phyloP scores from a whole-genome alignment of 1,139 yeast species.

The Scheffersomyces illinoinensis region DNA sequence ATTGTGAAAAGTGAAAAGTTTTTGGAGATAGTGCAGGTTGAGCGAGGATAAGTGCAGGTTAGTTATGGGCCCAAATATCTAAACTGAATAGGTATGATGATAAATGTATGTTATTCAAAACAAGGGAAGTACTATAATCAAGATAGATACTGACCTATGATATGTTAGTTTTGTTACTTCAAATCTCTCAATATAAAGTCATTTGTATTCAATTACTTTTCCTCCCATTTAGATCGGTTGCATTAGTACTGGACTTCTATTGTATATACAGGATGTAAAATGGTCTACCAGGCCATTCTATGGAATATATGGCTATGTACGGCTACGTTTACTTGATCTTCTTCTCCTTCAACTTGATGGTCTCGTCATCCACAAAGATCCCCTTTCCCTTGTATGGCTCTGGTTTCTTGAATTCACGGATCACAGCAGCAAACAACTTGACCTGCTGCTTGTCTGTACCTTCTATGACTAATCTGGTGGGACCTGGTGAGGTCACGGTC shows the following conservation, averaged over 20 bases:
- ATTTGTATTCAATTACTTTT: neutral
- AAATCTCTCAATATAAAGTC: neutral
- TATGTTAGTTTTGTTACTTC: neutral
- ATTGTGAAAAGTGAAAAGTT: neutral
- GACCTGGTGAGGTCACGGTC: constrained; percentile 74
- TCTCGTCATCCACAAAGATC: constrained; percentile 87
- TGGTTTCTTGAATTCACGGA: constrained; percentile 88
- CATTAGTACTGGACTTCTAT: neutral
- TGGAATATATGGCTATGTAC: neutral
- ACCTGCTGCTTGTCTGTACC: constrained; percentile 90
- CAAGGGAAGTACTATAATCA: neutral
- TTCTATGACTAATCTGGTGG: constrained; percentile 84
- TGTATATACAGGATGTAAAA: constrained; percentile 1
- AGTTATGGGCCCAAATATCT: neutral
- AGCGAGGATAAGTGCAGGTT: neutral
- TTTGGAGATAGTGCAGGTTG: neutral
- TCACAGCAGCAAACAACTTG: constrained; percentile 81
- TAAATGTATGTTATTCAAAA: no score
- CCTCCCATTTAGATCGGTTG: neutral
- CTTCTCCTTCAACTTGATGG: constrained; percentile 85
- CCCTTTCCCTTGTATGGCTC: constrained; percentile 99
- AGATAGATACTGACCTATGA: neutral
- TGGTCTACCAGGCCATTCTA: neutral
- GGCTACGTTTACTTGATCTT: constrained; percentile 69
- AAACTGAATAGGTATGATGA: no score